These are phyloP conservation scores for Nepenthes mirabilis DNA, from an alignment of 148 eudicot species.

Conservation along the genomic window DNA sequence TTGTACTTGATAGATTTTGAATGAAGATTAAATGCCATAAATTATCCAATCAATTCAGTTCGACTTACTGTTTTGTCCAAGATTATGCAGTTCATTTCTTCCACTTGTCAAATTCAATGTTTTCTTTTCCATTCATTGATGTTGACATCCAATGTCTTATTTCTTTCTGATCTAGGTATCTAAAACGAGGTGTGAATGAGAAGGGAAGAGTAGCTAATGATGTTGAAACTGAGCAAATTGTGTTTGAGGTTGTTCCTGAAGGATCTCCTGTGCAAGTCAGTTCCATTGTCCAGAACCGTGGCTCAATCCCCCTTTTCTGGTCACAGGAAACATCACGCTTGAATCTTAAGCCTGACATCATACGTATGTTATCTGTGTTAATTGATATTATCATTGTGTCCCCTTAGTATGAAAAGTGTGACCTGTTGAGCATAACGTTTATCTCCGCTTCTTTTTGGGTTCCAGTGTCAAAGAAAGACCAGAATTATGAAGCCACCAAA, in stretches of 20 bases:
- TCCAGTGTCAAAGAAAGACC: slow-evolving; percentile 57
- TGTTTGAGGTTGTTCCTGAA: slow-evolving; percentile 40
- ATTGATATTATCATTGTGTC: background rate
- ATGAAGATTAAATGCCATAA: too few relatives aligned
- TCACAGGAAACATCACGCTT: slow-evolving; percentile 68
- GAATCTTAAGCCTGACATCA: slow-evolving; percentile 60
- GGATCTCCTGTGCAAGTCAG: slow-evolving; percentile 31
- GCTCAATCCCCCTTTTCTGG: slow-evolving; percentile 91
- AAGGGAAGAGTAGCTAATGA: slow-evolving; percentile 94
- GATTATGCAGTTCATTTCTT: background rate
- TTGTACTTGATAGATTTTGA: background rate
- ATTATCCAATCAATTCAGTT: too few relatives aligned
- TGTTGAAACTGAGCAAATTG: slow-evolving; percentile 94
- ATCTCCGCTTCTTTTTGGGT: background rate
- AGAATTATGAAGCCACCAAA: slow-evolving; percentile 45
- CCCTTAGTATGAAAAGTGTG: background rate
- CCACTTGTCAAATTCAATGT: background rate
- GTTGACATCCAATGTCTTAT: background rate
- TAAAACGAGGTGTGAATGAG: slow-evolving; percentile 81
- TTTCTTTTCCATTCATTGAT: background rate
- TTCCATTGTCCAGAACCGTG: slow-evolving; percentile 81
- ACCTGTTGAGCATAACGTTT: slow-evolving; percentile 6
- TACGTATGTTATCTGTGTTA: slow-evolving; percentile 31
- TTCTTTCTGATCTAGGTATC: slow-evolving; percentile 33
- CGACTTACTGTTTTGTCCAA: too few relatives aligned